Conservation (phyloP, 139 green algal genomes). For the Marvania coccoides region DNA sequence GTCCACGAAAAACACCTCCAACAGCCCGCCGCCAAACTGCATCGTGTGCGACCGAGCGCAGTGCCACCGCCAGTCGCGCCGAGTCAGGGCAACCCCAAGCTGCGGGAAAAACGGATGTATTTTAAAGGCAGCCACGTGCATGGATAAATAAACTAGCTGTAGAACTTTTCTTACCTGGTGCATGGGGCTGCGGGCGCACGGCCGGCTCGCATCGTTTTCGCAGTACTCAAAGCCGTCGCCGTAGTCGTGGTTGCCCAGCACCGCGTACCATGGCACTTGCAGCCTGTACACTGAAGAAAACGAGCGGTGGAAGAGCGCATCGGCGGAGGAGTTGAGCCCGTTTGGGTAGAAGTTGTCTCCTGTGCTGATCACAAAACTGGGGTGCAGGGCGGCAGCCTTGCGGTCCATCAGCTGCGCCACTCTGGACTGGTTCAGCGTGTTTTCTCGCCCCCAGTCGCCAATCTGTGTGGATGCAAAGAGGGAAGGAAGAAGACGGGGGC, state of each 20-base stretch:
- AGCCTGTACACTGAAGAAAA: conserved; percentile 10
- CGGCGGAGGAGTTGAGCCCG: conserved; percentile 7
- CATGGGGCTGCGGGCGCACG: conserved; percentile 36
- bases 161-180: conserved; percentile 23
- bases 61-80: conserved; percentile 39
- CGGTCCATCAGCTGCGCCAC: conserved; percentile 49
- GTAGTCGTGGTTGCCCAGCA: conserved; percentile 46
- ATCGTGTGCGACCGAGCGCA: conserved; percentile 28
- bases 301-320: conserved; percentile 4
- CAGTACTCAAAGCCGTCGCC: conserved; percentile 5
- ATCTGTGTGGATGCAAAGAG: too few relatives aligned
- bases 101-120: not conserved
- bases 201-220: conserved; percentile 4
- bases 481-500: too few relatives aligned
- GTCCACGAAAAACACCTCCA: conserved; percentile 67
- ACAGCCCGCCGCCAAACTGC: conserved; percentile 1
- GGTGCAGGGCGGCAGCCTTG: conserved; percentile 8
- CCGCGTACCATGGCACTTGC: conserved; percentile 51
- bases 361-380: conserved; percentile 52
- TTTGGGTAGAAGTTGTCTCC: conserved; percentile 53
- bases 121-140: not conserved
- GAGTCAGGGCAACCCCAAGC: not conserved
- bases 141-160: not conserved
- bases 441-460: conserved; percentile 58
- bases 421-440: conserved; percentile 36